Conservation (phyloP, 1,139 yeast genomes). For the Taphrina pruni region DNA sequence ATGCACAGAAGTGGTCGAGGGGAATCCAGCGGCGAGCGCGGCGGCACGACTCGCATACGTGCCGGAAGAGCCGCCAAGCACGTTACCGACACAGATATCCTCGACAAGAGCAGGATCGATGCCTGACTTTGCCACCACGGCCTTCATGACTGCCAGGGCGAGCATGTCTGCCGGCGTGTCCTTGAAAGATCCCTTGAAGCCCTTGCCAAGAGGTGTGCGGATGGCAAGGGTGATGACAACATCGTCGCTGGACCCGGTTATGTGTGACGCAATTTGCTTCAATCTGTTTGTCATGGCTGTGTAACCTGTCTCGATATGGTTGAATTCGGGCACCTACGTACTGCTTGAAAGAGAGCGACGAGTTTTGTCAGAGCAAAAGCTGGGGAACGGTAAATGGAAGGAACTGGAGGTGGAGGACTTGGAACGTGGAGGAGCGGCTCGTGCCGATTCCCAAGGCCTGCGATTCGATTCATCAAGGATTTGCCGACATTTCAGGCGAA, state of each 20-base stretch:
- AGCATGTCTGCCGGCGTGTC: constrained; percentile 78
- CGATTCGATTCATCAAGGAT: no score
- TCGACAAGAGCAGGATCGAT: constrained; percentile 72
- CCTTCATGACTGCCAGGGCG: constrained; percentile 66
- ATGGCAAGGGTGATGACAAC: constrained; percentile 86
- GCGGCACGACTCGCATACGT: constrained; percentile 89
- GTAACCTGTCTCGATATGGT: no score
- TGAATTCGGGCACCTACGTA: no score
- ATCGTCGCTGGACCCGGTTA: constrained; percentile 58
- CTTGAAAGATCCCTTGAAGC: constrained; percentile 80
- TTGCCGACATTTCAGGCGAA: no score
- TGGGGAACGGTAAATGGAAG: neutral
- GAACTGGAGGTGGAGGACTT: neutral
- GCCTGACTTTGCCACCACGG: constrained; percentile 63
- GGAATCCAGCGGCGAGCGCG: constrained; percentile 72
- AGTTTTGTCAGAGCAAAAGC: neutral
- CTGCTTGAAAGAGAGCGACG: no score
- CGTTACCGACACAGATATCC: constrained; percentile 88
- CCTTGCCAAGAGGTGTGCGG: constrained; percentile 87
- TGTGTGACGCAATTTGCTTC: constrained; percentile 52
- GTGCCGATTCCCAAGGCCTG: constrained; percentile 1
- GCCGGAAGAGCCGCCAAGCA: constrained; percentile 81
- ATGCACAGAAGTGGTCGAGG: constrained; percentile 71
- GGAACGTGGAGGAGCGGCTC: constrained; percentile 10
- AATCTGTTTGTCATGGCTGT: constrained; percentile 34